Percentiles rank a stretch among this genome's conserved stretches.
Conservation (phyloP, 1,139 yeast species). For the Magnusiomyces paraingens region DNA sequence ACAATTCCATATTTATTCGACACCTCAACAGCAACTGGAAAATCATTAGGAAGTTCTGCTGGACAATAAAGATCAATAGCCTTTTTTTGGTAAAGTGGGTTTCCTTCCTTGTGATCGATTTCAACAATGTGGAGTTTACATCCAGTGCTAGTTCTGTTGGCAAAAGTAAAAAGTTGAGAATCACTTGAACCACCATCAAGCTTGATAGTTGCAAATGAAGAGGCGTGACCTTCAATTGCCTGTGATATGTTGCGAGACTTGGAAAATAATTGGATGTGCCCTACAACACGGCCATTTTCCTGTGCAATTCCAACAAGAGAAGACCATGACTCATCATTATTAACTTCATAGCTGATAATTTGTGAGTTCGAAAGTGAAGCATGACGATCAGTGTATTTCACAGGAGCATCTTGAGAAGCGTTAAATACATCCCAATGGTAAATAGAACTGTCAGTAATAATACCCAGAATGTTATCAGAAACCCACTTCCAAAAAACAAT, state of each 20-base stretch:
- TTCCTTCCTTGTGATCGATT: slow-evolving; percentile 83
- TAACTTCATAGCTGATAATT: slow-evolving; percentile 85
- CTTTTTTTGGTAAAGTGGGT: slow-evolving; percentile 84
- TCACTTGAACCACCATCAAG: slow-evolving; percentile 69
- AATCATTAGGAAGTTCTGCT: slow-evolving; percentile 91
- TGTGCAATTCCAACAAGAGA: slow-evolving; percentile 94
- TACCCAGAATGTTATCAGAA: slow-evolving; percentile 62
- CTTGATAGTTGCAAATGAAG: slow-evolving; percentile 72
- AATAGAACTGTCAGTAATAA: slow-evolving; percentile 71
- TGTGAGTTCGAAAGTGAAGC: slow-evolving; percentile 73
- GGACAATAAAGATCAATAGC: slow-evolving; percentile 94
- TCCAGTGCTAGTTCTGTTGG: slow-evolving; percentile 78
- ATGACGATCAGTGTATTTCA: slow-evolving; percentile 76
- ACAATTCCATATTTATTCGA: slow-evolving; percentile 80
- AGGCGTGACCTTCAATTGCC: slow-evolving; percentile 97
- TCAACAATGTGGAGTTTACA: slow-evolving; percentile 90
- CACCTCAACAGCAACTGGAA: slow-evolving; percentile 90
- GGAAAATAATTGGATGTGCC: slow-evolving; percentile 90
- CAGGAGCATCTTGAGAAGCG: slow-evolving; percentile 74
- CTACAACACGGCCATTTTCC: slow-evolving; percentile 91
- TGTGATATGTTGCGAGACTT: slow-evolving; percentile 88
- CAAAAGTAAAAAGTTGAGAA: slow-evolving; percentile 81
- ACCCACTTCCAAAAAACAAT: slow-evolving; percentile 97
- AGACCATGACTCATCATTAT: slow-evolving; percentile 81
- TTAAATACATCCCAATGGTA: slow-evolving; percentile 83